These are phyloP conservation scores for Senna tora DNA, from an alignment of 306 rosid genomes.

Conservation along the genomic window DNA sequence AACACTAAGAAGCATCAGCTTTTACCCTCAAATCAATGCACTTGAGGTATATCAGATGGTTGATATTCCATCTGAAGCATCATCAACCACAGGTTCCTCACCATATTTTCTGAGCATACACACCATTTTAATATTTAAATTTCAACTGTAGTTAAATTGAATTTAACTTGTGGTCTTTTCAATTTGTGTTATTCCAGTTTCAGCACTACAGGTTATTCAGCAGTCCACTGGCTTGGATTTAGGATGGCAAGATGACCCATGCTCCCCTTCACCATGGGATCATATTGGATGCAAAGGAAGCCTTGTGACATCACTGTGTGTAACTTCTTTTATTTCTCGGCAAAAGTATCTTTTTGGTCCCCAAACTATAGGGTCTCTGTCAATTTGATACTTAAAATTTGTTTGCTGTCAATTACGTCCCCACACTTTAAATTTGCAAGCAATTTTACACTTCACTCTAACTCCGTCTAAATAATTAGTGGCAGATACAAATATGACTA, in stretches of 20 bases:
- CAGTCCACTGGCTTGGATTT: constrained; percentile 79
- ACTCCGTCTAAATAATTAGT: too few relatives aligned
- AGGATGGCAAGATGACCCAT: constrained; percentile 97
- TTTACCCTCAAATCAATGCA: constrained; percentile 88
- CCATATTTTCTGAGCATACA: constrained; percentile 12
- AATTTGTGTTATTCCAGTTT: constrained; percentile 61
- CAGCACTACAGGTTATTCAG: constrained; percentile 85
- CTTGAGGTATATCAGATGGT: constrained; percentile 82
- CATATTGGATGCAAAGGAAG: constrained; percentile 80
- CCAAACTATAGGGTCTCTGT: too few relatives aligned
- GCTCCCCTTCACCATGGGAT: constrained; percentile 81
- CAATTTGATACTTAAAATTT: too few relatives aligned
- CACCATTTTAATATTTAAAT: not conserved
- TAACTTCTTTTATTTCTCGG: constrained; percentile 17
- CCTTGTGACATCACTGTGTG: constrained; percentile 78
- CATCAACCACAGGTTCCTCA: constrained; percentile 86
- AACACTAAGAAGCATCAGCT: constrained; percentile 58
- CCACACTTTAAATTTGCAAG: too few relatives aligned
- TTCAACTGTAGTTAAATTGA: constrained; percentile 28
- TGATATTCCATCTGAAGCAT: constrained; percentile 72
- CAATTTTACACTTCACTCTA: too few relatives aligned
- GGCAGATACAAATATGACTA: too few relatives aligned
- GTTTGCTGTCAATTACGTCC: too few relatives aligned
- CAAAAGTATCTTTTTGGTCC: too few relatives aligned
- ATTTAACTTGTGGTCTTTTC: constrained; percentile 13